Conservation (phyloP, 2,329 filamentous ascomycete species). For the Aspergillus sp. region DNA sequence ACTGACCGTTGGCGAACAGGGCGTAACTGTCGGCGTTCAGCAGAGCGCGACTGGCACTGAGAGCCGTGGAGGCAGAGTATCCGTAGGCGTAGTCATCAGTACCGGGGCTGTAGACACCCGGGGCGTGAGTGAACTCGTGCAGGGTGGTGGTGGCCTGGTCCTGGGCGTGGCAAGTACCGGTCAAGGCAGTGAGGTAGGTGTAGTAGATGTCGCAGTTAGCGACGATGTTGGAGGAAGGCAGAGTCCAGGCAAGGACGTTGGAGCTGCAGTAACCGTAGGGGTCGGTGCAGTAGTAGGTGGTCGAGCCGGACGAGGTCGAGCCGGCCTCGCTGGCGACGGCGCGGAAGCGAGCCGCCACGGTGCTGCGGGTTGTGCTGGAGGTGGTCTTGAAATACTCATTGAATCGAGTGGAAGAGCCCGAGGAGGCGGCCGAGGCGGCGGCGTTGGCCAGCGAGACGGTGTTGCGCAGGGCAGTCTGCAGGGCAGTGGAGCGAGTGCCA, state of each 20-base stretch:
- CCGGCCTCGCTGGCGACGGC: slow-evolving; percentile 57
- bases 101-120: slow-evolving; percentile 53
- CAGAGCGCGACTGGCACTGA: slow-evolving; percentile 54
- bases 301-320: slow-evolving; percentile 49
- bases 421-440: slow-evolving; percentile 53
- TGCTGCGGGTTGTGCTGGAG: slow-evolving; percentile 43
- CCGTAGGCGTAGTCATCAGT: slow-evolving; percentile 61
- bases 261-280: slow-evolving; percentile 52
- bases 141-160: slow-evolving; percentile 65
- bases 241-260: slow-evolving; percentile 62
- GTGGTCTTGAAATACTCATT: slow-evolving; percentile 64
- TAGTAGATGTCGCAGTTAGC: slow-evolving; percentile 64
- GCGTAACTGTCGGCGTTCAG: slow-evolving; percentile 65
- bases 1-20: slow-evolving; percentile 51
- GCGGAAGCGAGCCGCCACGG: slow-evolving; percentile 54
- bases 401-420: slow-evolving; percentile 38
- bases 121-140: slow-evolving; percentile 66
- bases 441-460: slow-evolving; percentile 47
- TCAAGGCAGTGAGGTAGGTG: slow-evolving; percentile 48
- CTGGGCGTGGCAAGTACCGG: slow-evolving; percentile 59
- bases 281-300: slow-evolving; percentile 61
- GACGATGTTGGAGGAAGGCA: slow-evolving; percentile 55
- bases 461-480: slow-evolving; percentile 54
- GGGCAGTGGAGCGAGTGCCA: slow-evolving; percentile 45
- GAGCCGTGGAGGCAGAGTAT: slow-evolving; percentile 49